Evolutionary conservation across 257 asterid species (phyloP).

Genomic region (Apocynum venetum): DNA sequence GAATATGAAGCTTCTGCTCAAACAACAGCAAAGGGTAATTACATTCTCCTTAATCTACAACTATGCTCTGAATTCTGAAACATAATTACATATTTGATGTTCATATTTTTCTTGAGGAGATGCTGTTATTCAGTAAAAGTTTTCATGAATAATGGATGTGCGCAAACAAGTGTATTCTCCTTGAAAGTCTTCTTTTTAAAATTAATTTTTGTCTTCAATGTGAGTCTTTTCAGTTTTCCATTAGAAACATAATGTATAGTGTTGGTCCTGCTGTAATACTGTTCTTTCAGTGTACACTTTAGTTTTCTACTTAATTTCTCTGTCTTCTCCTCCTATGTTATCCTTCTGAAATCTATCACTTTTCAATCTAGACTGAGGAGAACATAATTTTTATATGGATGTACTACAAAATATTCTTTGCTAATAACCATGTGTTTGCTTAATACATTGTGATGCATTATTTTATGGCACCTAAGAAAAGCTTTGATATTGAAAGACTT

Average conservation of each 20-base stretch:
- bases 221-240: background rate
- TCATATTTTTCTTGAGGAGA: background rate
- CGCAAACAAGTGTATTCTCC: background rate
- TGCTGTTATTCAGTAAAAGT: background rate
- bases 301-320: background rate
- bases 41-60: background rate
- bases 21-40: constrained; percentile 88
- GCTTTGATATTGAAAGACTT: constrained; percentile 1
- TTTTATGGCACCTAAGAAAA: background rate
- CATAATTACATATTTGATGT: background rate
- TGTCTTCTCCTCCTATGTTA: background rate
- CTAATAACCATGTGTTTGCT: background rate
- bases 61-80: background rate
- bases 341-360: background rate
- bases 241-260: background rate
- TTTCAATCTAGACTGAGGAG: background rate
- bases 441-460: constrained; percentile 1
- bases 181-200: background rate
- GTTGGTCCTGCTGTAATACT: background rate
- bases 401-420: background rate
- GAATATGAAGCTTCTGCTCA: constrained; percentile 96
- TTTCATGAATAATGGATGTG: background rate
- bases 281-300: background rate
- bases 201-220: background rate
- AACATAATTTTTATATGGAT: background rate